Conservation (phyloP, 768 basidiomycete species). For the Rhizopogon roseolus region DNA sequence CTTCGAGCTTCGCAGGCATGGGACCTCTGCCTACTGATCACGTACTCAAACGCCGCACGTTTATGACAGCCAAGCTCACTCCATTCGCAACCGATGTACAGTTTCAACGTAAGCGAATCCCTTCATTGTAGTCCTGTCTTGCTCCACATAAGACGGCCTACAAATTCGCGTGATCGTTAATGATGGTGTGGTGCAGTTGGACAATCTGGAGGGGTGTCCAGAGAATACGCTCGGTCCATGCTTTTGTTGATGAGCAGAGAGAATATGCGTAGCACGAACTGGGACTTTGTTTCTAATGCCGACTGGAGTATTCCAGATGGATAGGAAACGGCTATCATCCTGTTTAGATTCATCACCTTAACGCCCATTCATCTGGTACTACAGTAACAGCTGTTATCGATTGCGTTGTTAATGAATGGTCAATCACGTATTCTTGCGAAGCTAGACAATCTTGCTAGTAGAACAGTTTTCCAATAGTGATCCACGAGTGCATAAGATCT, state of each 20-base stretch:
- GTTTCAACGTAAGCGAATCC: slow-evolving; percentile 64
- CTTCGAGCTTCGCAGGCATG: slow-evolving; percentile 52
- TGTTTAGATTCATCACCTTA: neutral
- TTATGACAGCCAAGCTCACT: slow-evolving; percentile 66
- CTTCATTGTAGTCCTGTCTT: slow-evolving; percentile 48
- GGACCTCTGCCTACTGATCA: slow-evolving; percentile 71
- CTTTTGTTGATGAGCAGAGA: slow-evolving; percentile 63
- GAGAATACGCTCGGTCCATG: slow-evolving; percentile 61
- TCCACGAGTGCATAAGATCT: too few species aligned
- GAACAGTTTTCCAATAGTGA: too few species aligned
- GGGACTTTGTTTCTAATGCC: slow-evolving; percentile 65
- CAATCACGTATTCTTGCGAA: too few species aligned
- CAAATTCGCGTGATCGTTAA: slow-evolving; percentile 82
- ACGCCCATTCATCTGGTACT: neutral
- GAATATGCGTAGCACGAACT: slow-evolving; percentile 59
- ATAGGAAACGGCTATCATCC: slow-evolving; percentile 71
- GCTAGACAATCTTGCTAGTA: too few species aligned
- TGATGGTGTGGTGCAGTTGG: slow-evolving; percentile 76
- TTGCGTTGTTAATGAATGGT: too few species aligned
- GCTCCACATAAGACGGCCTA: too few species aligned
- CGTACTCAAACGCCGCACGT: slow-evolving; percentile 55
- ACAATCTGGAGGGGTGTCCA: slow-evolving; percentile 66
- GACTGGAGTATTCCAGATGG: slow-evolving; percentile 68
- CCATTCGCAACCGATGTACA: slow-evolving; percentile 84
- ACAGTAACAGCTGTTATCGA: too few species aligned